Evolutionary conservation across 306 rosid genomes (phyloP).

Genomic region (Trifolium pratense): DNA sequence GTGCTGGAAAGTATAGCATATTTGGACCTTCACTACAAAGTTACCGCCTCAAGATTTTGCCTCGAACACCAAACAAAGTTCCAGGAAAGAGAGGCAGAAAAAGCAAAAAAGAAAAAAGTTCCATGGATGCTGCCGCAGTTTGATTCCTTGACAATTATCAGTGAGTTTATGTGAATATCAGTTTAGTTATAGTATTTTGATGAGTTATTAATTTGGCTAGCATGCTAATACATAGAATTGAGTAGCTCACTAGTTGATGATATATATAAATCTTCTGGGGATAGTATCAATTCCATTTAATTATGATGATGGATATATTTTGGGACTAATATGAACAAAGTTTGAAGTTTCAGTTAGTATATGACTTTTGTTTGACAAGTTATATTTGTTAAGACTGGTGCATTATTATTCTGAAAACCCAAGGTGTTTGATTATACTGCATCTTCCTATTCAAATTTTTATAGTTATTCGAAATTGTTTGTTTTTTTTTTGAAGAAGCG

Average conservation of each 20-base stretch:
- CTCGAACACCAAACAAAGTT: slow-evolving; percentile 42
- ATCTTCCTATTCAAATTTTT: background rate
- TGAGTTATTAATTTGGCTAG: slow-evolving; percentile 30
- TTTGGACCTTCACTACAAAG: slow-evolving; percentile 84
- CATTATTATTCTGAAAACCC: slow-evolving; percentile 9
- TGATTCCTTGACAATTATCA: slow-evolving; percentile 38
- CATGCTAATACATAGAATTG: slow-evolving; percentile 46
- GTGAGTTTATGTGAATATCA: slow-evolving; percentile 25
- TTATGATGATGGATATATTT: slow-evolving; percentile 8
- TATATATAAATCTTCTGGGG: slow-evolving; percentile 28
- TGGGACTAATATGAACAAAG: slow-evolving; percentile 6
- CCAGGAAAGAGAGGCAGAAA: slow-evolving; percentile 49
- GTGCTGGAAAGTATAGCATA: slow-evolving; percentile 78
- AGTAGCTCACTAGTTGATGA: slow-evolving; percentile 26
- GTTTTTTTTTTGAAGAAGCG: too few relatives aligned
- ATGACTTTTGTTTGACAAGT: background rate
- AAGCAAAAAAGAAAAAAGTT: slow-evolving; percentile 30
- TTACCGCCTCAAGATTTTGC: slow-evolving; percentile 75
- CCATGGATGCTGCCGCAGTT: slow-evolving; percentile 37
- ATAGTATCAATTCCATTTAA: slow-evolving; percentile 20
- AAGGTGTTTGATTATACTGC: background rate
- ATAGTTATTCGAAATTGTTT: background rate
- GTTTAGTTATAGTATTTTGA: slow-evolving; percentile 29
- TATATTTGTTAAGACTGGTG: background rate
- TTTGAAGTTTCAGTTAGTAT: slow-evolving; percentile 20